Conservation (phyloP, 148 eudicot species). For the Arbutus unedo region DNA sequence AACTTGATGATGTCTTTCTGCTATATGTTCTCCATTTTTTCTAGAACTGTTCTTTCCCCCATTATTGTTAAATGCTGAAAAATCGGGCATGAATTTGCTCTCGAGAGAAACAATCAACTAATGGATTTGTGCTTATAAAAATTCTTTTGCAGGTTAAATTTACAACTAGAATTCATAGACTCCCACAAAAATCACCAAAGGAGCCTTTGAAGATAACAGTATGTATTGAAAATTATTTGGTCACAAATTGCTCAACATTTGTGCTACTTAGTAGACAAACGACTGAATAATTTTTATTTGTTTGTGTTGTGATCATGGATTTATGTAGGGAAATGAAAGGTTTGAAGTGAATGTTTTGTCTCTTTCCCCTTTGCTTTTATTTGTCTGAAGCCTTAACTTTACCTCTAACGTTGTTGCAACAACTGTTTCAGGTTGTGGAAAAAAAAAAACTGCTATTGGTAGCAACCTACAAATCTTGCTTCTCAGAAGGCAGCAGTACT, state of each 20-base stretch:
- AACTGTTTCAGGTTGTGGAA: slow-evolving; percentile 32
- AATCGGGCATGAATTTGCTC: not conserved
- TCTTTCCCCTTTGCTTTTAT: not conserved
- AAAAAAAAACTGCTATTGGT: slow-evolving; percentile 25
- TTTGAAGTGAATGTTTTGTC: not conserved
- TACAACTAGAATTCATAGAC: slow-evolving; percentile 16
- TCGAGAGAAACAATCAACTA: not conserved
- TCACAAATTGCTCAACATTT: not conserved
- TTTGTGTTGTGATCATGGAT: not conserved
- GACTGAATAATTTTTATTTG: not conserved
- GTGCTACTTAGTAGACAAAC: not conserved
- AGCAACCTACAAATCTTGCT: slow-evolving; percentile 33
- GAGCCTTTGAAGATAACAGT: slow-evolving; percentile 21
- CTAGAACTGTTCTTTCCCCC: not conserved
- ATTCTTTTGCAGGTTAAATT: slow-evolving; percentile 19
- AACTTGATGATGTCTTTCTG: not conserved
- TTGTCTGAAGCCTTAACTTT: not conserved
- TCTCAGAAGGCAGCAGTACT: slow-evolving; percentile 20
- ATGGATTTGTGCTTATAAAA: not conserved
- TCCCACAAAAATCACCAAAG: slow-evolving; percentile 14
- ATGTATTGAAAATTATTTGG: slow-evolving; percentile 21
- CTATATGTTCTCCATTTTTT: not conserved
- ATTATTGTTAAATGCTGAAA: not conserved
- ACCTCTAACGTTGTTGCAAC: not conserved
- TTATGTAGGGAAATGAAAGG: not conserved